A percentile compares a stretch with the other conserved stretches of the same genome.
Conservation (phyloP, 2,329 filamentous ascomycete species). For the Xylogone sp. region DNA sequence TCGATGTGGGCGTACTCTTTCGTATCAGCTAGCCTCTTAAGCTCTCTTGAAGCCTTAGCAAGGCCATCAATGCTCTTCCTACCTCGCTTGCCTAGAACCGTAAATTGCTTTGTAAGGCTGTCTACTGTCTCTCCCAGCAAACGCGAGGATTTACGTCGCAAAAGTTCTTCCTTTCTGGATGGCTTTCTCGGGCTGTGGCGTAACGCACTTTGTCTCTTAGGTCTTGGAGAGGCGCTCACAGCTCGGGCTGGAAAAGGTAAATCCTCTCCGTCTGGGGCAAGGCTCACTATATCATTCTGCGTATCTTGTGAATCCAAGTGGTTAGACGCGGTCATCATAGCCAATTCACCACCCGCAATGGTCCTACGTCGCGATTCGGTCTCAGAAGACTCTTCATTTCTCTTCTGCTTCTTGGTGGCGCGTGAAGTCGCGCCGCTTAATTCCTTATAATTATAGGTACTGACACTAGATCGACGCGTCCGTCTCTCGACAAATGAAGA, state of each 20-base stretch:
- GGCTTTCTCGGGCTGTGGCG: conserved; percentile 24
- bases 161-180: conserved; percentile 23
- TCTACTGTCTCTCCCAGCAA: conserved; percentile 39
- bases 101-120: conserved; percentile 43
- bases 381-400: conserved; percentile 27
- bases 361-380: conserved; percentile 37
- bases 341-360: conserved; percentile 36
- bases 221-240: conserved; percentile 33
- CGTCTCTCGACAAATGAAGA: conserved; percentile 45
- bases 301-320: conserved; percentile 19
- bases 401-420: conserved; percentile 38
- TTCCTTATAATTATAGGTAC: conserved; percentile 64
- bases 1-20: conserved; percentile 60
- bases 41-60: conserved; percentile 50
- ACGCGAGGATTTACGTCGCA: conserved; percentile 35
- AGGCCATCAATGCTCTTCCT: conserved; percentile 48
- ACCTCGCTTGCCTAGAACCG: conserved; percentile 57
- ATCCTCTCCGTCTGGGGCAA: conserved; percentile 38
- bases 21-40: conserved; percentile 57
- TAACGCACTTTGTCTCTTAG: conserved; percentile 21
- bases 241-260: conserved; percentile 44
- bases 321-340: conserved; percentile 24
- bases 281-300: conserved; percentile 22
- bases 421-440: conserved; percentile 60
- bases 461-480: conserved; percentile 44